Evolutionary conservation across 1,284 basidiomycete genomes (phyloP).

Genomic region (Meripilus lineatus): DNA sequence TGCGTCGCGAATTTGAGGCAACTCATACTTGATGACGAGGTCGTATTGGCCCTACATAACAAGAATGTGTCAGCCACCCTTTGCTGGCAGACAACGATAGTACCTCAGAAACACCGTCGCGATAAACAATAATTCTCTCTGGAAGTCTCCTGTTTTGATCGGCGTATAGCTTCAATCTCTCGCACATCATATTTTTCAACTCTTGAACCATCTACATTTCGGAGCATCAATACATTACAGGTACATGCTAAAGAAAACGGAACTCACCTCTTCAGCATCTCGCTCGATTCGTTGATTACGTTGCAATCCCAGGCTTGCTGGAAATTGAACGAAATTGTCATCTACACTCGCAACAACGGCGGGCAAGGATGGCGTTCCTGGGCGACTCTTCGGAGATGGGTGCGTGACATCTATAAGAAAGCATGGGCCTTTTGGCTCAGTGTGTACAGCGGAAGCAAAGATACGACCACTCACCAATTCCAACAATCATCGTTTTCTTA

Average conservation of each 20-base stretch:
- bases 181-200: conserved; percentile 60
- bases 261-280: conserved; percentile 52
- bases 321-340: conserved; percentile 62
- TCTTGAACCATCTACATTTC: conserved; percentile 57
- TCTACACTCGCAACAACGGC: conserved; percentile 75
- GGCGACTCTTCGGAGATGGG: conserved; percentile 48
- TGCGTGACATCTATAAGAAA: conserved; percentile 62
- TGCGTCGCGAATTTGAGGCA: conserved; percentile 50
- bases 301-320: conserved; percentile 62
- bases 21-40: conserved; percentile 51
- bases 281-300: conserved; percentile 35
- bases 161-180: conserved; percentile 57
- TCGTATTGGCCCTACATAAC: conserved; percentile 67
- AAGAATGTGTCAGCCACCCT: not conserved
- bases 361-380: conserved; percentile 70
- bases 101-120: conserved; percentile 75
- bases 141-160: conserved; percentile 52
- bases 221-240: not conserved
- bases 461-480: conserved; percentile 34
- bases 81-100: conserved; percentile 5
- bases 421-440: too few species aligned
- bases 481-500: conserved; percentile 73
- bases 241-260: not conserved
- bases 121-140: conserved; percentile 62
- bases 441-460: too few species aligned